A percentile compares a stretch with the other conserved stretches of the same genome.
phyloP scores from a whole-genome alignment of 257 asterid species.

The Solanum peruvianum region DNA sequence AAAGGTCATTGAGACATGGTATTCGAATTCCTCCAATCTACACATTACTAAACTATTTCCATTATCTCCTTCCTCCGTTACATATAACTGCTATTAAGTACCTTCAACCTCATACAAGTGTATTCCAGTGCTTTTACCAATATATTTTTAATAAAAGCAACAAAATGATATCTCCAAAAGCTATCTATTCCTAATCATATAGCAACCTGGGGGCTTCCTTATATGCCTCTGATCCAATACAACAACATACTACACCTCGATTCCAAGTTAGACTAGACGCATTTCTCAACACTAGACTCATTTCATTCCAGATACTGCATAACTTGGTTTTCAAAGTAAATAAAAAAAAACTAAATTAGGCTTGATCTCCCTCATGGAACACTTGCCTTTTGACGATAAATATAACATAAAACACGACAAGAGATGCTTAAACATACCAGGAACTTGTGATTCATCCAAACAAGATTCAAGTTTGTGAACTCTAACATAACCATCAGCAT shows the following conservation, averaged over 20 bases:
- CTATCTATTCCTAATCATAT: not conserved
- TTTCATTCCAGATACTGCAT: too few relatives aligned
- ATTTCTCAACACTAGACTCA: not conserved
- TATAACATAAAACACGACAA: not conserved
- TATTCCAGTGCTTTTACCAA: not conserved
- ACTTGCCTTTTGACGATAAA: not conserved
- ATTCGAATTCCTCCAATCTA: not conserved
- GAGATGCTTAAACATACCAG: constrained; percentile 17
- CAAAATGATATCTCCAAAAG: not conserved
- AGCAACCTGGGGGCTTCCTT: not conserved
- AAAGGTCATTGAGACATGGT: not conserved
- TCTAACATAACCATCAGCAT: constrained; percentile 76
- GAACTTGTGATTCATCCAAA: constrained; percentile 14
- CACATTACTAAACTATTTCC: not conserved
- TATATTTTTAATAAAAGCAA: not conserved
- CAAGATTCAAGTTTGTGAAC: constrained; percentile 36
- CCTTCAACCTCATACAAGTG: not conserved
- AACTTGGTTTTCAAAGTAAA: too few relatives aligned
- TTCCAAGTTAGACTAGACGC: not conserved
- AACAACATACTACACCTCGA: not conserved
- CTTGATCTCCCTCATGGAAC: not conserved
- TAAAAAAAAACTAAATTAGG: too few relatives aligned
- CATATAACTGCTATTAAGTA: not conserved
- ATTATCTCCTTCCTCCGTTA: not conserved
- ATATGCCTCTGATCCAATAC: not conserved